Conservation (phyloP, 352 stramenopile genomes). For the Phytopythium helicoides region DNA sequence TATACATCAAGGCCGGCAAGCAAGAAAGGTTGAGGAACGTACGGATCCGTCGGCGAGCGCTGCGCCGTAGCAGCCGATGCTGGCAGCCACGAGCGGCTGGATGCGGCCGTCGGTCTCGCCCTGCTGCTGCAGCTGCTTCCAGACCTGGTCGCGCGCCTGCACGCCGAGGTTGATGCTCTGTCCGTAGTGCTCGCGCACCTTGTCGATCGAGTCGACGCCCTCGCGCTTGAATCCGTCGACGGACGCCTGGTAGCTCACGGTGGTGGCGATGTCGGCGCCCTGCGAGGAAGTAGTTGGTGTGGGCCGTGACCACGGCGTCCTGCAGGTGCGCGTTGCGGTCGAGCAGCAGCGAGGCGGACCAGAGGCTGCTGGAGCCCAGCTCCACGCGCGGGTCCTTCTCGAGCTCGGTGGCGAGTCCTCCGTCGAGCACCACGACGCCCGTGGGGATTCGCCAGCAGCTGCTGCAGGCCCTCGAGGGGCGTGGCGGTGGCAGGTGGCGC, state of each 20-base stretch:
- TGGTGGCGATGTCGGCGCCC: conserved; percentile 79
- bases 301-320: conserved; percentile 57
- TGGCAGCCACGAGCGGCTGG: conserved; percentile 76
- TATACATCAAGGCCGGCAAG: neutral
- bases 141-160: conserved; percentile 57
- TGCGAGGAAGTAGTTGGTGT: conserved; percentile 76
- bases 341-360: conserved; percentile 72
- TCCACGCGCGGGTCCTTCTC: conserved; percentile 70
- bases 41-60: conserved; percentile 82
- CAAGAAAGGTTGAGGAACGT: too few relatives aligned
- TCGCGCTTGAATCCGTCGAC: conserved; percentile 80
- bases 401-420: conserved; percentile 73
- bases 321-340: conserved; percentile 48
- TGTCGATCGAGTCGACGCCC: conserved; percentile 26
- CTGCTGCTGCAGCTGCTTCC: conserved; percentile 33
- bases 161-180: conserved; percentile 77
- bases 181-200: conserved; percentile 65
- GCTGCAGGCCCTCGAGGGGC: conserved; percentile 29
- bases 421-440: conserved; percentile 65
- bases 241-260: conserved; percentile 84
- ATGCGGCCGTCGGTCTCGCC: conserved; percentile 25
- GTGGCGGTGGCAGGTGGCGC: conserved; percentile 16
- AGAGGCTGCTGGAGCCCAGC: conserved; percentile 51
- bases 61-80: conserved; percentile 85
- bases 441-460: conserved; percentile 26